These are phyloP conservation scores for Flagelloscypha sp. DNA, from an alignment of 768 basidiomycete species.

Conservation along the genomic window DNA sequence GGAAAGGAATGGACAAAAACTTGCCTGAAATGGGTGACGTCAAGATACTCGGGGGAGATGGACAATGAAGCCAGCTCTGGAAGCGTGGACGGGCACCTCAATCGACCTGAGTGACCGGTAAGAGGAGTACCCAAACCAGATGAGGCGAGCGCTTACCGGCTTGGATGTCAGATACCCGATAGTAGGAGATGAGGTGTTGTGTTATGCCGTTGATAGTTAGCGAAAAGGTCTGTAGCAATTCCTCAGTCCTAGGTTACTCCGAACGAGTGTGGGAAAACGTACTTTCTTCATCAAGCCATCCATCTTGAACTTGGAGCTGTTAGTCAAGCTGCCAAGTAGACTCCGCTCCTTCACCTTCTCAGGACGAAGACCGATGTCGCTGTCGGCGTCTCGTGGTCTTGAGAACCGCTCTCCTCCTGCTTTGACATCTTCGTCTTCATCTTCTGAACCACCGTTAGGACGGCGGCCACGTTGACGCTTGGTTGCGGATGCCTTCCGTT, in stretches of 20 bases:
- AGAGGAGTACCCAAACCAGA: too few relatives aligned
- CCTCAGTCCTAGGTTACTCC: conserved; percentile 8
- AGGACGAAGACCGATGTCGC: conserved; percentile 39
- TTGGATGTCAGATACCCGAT: conserved; percentile 85
- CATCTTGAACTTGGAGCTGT: conserved; percentile 86
- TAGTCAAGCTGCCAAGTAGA: conserved; percentile 85
- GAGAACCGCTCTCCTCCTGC: conserved; percentile 19
- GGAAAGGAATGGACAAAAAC: too few relatives aligned
- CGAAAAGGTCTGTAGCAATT: conserved; percentile 75
- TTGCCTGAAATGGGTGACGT: conserved; percentile 86
- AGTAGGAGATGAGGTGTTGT: conserved; percentile 93
- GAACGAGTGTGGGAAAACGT: conserved; percentile 15
- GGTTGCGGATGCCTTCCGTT: conserved; percentile 50
- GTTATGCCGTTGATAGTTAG: conserved; percentile 76
- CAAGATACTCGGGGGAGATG: conserved; percentile 81
- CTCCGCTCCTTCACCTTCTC: conserved; percentile 74
- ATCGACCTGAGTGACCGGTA: too few relatives aligned
- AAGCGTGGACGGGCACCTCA: conserved; percentile 80
- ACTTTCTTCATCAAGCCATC: conserved; percentile 98
- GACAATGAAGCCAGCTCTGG: conserved; percentile 82
- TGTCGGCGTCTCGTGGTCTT: conserved; percentile 59
- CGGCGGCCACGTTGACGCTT: conserved; percentile 26
- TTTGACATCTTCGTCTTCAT: conserved; percentile 20
- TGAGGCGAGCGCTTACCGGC: too few relatives aligned
- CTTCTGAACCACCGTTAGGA: conserved; percentile 9